Evolutionary conservation across 768 basidiomycete genomes (phyloP).

Genomic region (Hygrocybe coccinea): DNA sequence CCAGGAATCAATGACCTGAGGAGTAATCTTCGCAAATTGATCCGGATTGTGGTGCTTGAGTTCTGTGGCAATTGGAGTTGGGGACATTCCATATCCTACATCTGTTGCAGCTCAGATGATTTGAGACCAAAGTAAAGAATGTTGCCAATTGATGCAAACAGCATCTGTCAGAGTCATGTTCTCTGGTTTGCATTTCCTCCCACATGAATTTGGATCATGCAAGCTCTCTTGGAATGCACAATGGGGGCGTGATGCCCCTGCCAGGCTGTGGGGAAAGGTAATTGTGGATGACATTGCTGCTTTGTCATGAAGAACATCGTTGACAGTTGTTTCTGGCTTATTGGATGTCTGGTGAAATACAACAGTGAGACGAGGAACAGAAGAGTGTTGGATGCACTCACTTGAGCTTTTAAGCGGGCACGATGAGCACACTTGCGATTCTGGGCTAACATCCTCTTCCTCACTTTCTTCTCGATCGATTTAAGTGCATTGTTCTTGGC

Average conservation of each 20-base stretch:
- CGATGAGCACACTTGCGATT: too few relatives aligned
- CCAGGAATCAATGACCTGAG: slow-evolving; percentile 11
- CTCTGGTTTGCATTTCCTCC: slow-evolving; percentile 8
- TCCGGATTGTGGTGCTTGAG: background rate
- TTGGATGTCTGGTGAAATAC: too few relatives aligned
- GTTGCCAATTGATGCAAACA: slow-evolving; percentile 2
- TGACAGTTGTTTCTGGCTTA: too few relatives aligned
- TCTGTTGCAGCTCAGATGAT: background rate
- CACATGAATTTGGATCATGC: background rate
- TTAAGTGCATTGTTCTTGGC: too few relatives aligned
- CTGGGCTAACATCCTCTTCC: too few relatives aligned
- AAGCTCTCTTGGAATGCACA: slow-evolving; percentile 9
- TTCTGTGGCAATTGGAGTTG: background rate
- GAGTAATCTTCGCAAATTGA: background rate
- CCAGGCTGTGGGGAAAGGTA: slow-evolving; percentile 1
- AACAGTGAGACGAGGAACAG: too few relatives aligned
- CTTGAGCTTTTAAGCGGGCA: too few relatives aligned
- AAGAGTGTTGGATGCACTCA: too few relatives aligned
- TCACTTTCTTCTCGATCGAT: too few relatives aligned
- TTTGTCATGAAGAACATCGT: too few relatives aligned
- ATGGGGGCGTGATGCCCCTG: slow-evolving; percentile 9
- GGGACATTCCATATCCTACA: background rate
- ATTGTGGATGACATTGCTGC: too few relatives aligned
- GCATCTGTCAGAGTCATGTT: background rate
- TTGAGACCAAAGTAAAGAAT: slow-evolving; percentile 5